Evolutionary conservation across 305 asterid genomes (phyloP), one percentile per base, ranked within the genome.

Genomic region (Euphrasia arctica): DNA sequence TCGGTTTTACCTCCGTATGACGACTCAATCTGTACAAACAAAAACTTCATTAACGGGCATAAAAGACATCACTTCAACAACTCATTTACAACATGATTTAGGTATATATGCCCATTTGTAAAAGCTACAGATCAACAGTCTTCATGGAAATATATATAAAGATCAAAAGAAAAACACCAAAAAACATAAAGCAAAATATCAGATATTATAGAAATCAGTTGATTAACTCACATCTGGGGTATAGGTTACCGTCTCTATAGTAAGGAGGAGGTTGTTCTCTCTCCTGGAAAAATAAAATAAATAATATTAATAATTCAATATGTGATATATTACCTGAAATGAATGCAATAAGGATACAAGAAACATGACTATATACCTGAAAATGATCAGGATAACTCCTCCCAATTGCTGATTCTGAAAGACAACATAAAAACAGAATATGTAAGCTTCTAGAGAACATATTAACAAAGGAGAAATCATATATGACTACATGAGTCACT

Each of bases 141-240:
- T 43, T 43, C 50, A 43, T 39, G 50, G 14, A 1, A 43, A 10
- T 43, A 43, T 43, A 11, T 43, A 12, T 43, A 11, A 10, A 2
- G n/a, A 11, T 1, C 50, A 43, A 43, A 43, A 43, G 27, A 25
- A 43, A 11, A 2, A 41, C 14, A 10, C 0, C 14, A 43, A 12
- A 5, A 43, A 43, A 9, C 50, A 9, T 43, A 43, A 43, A 10
- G 50, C 14, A 43, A 41, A 39, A 39, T 39, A 39, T 39, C 6
- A 25, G 27, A 25, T 5, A 34, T 34, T 34, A 4, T 4, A 34
- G 41, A 34, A 34, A 34, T 34, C 41, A 34, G 41, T 10, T 42
- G 14, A 50, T 50, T 67, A 31, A 80, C 88, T 75, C 65, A 83
- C 88, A 18, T 80, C 78, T 72, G 56, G 63, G 84, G 60, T 72